These are phyloP conservation scores for Leishmania turanica DNA, from an alignment of 208 protist species.

Conservation along the genomic window DNA sequence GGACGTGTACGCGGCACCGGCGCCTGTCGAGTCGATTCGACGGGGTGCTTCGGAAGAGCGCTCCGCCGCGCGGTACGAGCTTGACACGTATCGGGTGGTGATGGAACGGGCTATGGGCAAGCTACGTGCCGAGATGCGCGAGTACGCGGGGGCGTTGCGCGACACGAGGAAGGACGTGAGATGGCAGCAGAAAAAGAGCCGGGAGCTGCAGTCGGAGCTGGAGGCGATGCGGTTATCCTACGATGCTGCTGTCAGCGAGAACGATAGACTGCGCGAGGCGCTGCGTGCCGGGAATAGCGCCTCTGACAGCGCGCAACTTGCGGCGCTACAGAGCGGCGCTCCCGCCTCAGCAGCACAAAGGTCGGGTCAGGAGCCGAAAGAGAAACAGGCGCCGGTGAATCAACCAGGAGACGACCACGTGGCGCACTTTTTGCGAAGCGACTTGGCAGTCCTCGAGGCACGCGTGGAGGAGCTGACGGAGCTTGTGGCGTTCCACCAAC, in stretches of 20 bases:
- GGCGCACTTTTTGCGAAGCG: slow-evolving; percentile 14
- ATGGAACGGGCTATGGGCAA: slow-evolving; percentile 60
- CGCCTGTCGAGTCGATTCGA: slow-evolving; percentile 19
- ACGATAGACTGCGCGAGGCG: slow-evolving; percentile 11
- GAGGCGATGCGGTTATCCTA: not conserved
- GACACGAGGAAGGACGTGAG: slow-evolving; percentile 31
- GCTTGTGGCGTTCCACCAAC: slow-evolving; percentile 54
- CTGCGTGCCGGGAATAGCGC: not conserved
- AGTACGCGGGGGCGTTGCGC: slow-evolving; percentile 32
- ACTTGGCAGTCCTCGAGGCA: slow-evolving; percentile 31
- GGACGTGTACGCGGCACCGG: not conserved
- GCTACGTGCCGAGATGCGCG: slow-evolving; percentile 45
- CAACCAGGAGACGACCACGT: not conserved
- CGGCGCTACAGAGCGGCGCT: slow-evolving; percentile 2
- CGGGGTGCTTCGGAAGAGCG: slow-evolving; percentile 18
- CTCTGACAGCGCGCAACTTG: not conserved
- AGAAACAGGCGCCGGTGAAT: too few species aligned
- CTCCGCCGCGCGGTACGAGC: slow-evolving; percentile 37
- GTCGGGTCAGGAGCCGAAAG: not conserved
- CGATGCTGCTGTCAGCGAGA: slow-evolving; percentile 14
- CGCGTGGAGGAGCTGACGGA: slow-evolving; percentile 40
- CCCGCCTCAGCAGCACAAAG: not conserved
- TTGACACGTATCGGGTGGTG: slow-evolving; percentile 54
- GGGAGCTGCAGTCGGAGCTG: slow-evolving; percentile 13
- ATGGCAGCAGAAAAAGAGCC: slow-evolving; percentile 12